A percentile compares a stretch with the other conserved stretches of the same genome.
phyloP scores from a whole-genome alignment of 192 early-diverging fungal species.

The Gryganskiella cystojenkinii region DNA sequence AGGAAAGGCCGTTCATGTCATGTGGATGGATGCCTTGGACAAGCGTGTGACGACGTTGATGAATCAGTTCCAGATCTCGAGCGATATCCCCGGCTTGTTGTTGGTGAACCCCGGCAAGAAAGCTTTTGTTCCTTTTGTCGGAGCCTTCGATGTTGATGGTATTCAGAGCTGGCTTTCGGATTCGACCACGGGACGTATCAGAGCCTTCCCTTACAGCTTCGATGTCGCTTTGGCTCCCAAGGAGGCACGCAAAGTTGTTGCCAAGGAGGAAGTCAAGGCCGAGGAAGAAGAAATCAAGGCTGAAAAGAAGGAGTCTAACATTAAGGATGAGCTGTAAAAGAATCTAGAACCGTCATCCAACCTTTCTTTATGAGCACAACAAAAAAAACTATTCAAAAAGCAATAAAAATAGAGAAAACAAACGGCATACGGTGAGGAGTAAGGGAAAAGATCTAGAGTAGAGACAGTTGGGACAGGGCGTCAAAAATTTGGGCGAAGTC shows the following conservation, averaged over 20 bases:
- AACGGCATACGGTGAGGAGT: no score
- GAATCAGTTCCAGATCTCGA: constrained; percentile 64
- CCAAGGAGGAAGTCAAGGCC: neutral
- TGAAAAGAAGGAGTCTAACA: constrained; percentile 6
- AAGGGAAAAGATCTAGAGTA: no score
- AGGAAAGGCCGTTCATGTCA: constrained; percentile 56
- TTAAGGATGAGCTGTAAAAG: constrained; percentile 46
- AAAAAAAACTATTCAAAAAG: no score
- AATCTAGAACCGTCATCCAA: no score
- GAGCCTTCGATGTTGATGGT: constrained; percentile 65
- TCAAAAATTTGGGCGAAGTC: no score
- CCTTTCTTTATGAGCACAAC: no score
- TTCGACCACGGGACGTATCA: constrained; percentile 49
- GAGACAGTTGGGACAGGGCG: no score
- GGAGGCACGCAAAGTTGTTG: neutral
- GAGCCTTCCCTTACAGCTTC: constrained; percentile 59
- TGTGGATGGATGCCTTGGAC: constrained; percentile 71
- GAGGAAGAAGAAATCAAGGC: constrained; percentile 3
- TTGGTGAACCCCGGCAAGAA: constrained; percentile 66
- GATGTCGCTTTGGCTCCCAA: constrained; percentile 26
- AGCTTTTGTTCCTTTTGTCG: constrained; percentile 68
- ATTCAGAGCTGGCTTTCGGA: constrained; percentile 68
- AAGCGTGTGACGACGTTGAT: constrained; percentile 55
- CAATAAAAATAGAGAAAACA: no score
- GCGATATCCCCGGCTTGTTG: constrained; percentile 68